These are phyloP conservation scores for Rhododendron ovatum DNA, from an alignment of 148 eudicot genomes.

Conservation along the genomic window DNA sequence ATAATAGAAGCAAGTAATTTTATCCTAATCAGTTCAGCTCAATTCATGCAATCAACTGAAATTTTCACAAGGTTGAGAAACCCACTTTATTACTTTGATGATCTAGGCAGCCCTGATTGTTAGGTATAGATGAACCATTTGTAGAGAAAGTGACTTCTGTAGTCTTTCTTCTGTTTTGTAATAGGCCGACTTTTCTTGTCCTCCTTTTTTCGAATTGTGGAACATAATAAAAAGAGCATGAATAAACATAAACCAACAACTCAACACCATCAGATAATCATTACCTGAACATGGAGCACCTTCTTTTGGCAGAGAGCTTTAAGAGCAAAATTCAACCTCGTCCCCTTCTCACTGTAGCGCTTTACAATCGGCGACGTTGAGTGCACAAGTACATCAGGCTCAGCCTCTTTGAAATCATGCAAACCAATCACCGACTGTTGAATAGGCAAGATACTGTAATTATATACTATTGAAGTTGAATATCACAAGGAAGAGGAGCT, in stretches of 20 bases:
- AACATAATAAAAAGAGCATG: background rate
- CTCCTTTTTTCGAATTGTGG: background rate
- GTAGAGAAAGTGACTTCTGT: background rate
- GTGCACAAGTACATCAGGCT: conserved; percentile 52
- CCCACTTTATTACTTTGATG: no score
- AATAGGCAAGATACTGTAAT: background rate
- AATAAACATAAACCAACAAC: background rate
- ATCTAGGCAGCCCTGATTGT: no score
- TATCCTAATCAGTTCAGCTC: no score
- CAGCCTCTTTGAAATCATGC: conserved; percentile 48
- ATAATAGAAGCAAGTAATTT: no score
- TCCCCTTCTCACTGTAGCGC: conserved; percentile 26
- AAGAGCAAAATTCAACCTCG: conserved; percentile 30
- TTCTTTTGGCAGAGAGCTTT: conserved; percentile 47
- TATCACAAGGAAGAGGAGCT: background rate
- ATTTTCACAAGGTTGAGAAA: no score
- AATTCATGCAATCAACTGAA: no score
- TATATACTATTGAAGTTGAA: background rate
- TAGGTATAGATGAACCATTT: background rate
- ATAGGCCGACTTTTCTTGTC: background rate
- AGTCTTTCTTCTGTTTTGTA: background rate
- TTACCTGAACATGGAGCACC: conserved; percentile 45
- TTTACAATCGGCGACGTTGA: conserved; percentile 31
- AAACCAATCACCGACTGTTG: conserved; percentile 31
- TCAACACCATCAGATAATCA: background rate